Conservation (phyloP, 225 moss, liverwort and hornwort species). For the Sphagnum contortum region DNA sequence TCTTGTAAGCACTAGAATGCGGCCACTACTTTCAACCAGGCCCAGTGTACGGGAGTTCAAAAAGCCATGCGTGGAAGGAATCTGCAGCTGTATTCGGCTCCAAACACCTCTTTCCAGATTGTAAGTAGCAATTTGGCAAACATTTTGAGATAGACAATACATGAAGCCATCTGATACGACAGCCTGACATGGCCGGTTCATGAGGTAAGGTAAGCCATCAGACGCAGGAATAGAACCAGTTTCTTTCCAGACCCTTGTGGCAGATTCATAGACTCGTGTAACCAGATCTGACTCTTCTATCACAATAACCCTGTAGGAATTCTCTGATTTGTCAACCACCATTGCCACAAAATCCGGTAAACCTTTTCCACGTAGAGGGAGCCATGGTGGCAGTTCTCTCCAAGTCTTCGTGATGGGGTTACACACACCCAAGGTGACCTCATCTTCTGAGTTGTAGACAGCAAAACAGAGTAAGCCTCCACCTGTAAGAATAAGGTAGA, state of each 20-base stretch:
- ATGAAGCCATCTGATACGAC: conserved; percentile 23
- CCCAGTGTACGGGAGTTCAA: conserved; percentile 23
- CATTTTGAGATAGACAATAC: conserved; percentile 40
- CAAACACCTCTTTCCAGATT: conserved; percentile 24
- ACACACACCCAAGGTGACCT: conserved; percentile 39
- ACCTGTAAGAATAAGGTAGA: conserved; percentile 34
- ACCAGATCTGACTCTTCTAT: conserved; percentile 33
- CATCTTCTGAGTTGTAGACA: conserved; percentile 22
- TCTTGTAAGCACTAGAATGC: conserved; percentile 33
- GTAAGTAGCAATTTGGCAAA: conserved; percentile 33
- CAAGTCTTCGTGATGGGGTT: conserved; percentile 40
- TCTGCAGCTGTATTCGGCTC: conserved; percentile 26
- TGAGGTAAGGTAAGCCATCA: conserved; percentile 40
- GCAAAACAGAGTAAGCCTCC: conserved; percentile 36
- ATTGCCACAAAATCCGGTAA: conserved; percentile 37
- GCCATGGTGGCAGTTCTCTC: conserved; percentile 34
- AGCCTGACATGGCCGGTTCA: conserved; percentile 39
- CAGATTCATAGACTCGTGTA: conserved; percentile 34
- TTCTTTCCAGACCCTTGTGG: conserved; percentile 29
- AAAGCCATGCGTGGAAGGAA: conserved; percentile 25
- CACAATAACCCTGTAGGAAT: conserved; percentile 28
- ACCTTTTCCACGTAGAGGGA: conserved; percentile 25
- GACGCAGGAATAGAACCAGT: conserved; percentile 9
- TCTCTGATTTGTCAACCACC: conserved; percentile 24
- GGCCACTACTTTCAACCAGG: conserved; percentile 29